These are phyloP conservation scores for Euphrasia arctica DNA, from an alignment of 305 asterid genomes.

Conservation along the genomic window DNA sequence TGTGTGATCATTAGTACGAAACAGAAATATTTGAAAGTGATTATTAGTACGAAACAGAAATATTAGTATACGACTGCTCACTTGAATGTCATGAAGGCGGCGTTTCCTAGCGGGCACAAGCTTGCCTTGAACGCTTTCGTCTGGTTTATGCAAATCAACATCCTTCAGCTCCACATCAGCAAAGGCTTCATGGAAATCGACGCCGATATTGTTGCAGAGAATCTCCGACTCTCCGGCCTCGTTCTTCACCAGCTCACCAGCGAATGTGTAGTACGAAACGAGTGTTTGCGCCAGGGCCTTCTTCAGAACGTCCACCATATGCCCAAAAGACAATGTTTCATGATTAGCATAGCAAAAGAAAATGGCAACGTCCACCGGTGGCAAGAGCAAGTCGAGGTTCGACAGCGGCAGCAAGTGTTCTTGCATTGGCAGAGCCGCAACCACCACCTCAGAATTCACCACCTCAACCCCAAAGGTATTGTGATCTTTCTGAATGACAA, in stretches of 20 bases:
- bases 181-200: constrained; percentile 41
- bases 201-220: constrained; percentile 53
- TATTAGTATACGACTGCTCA: neutral
- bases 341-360: constrained; percentile 40
- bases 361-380: constrained; percentile 49
- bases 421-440: constrained; percentile 44
- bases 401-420: constrained; percentile 55
- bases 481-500: constrained; percentile 4
- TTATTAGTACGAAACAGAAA: too few species aligned
- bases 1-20: too few species aligned
- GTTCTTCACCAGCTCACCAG: constrained; percentile 41
- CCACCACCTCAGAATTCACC: constrained; percentile 35
- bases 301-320: constrained; percentile 29
- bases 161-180: constrained; percentile 42
- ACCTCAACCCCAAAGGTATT: constrained; percentile 33
- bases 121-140: constrained; percentile 40
- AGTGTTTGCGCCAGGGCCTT: constrained; percentile 44
- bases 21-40: too few species aligned
- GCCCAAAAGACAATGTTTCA: constrained; percentile 10
- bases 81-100: constrained; percentile 55
- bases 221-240: constrained; percentile 49
- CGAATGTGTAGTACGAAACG: constrained; percentile 40
- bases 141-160: constrained; percentile 41
- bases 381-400: constrained; percentile 59
- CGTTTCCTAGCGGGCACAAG: constrained; percentile 42